Conservation (phyloP, 371 early-diverging fungal species). For the Basidiobolus meristosporus region DNA sequence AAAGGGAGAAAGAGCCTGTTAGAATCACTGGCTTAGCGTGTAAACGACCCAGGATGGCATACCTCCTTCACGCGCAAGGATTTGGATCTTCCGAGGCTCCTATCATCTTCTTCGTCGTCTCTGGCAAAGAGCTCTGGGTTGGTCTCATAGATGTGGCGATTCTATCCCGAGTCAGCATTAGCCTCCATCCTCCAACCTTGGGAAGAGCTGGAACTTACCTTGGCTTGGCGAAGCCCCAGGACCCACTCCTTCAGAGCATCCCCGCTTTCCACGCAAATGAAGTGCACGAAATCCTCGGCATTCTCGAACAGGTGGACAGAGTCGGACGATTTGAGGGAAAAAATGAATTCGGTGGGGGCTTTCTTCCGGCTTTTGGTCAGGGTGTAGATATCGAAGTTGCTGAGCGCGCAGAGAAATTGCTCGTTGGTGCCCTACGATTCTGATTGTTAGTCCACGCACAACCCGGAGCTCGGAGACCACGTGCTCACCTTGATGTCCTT, state of each 20-base stretch:
- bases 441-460: background rate
- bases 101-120: no score
- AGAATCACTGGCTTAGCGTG: no score
- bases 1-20: no score
- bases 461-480: no score
- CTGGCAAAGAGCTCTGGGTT: no score
- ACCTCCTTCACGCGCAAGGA: no score
- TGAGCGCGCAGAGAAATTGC: constrained; percentile 40
- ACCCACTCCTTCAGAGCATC: constrained; percentile 71
- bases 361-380: constrained; percentile 28
- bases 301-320: constrained; percentile 56
- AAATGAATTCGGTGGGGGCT: constrained; percentile 59
- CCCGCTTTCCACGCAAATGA: constrained; percentile 50
- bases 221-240: constrained; percentile 52
- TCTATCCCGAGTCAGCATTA: no score
- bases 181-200: no score
- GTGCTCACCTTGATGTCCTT: constrained; percentile 38
- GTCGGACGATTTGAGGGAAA: constrained; percentile 69
- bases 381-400: constrained; percentile 64
- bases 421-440: constrained; percentile 18
- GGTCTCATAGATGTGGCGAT: no score
- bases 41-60: no score
- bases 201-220: constrained; percentile 18
- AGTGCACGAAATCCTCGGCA: constrained; percentile 63
- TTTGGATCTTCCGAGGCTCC: no score